phyloP scores from a whole-genome alignment of 1,139 yeast genomes.

The Yamadazyma dendronema region DNA sequence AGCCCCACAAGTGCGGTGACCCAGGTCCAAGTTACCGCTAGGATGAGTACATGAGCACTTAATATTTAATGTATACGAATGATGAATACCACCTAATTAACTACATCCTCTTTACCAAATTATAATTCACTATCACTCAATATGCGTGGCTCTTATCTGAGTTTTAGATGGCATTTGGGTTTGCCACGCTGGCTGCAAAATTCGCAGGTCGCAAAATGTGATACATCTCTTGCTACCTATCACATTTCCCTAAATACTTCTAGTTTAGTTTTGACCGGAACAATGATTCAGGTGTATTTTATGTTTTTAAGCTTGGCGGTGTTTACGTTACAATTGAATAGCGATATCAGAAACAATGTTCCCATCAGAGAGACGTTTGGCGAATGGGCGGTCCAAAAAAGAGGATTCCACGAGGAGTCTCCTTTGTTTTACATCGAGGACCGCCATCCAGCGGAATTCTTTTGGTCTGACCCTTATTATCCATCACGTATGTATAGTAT shows the following conservation, averaged over 20 bases:
- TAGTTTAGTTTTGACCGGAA: not conserved
- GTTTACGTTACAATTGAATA: too few species aligned
- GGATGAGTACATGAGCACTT: conserved; percentile 34
- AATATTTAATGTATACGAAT: conserved; percentile 1
- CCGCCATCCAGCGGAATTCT: conserved; percentile 25
- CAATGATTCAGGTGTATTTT: too few species aligned
- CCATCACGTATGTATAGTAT: conserved; percentile 34
- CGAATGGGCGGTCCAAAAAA: conserved; percentile 16
- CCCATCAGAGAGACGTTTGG: not conserved
- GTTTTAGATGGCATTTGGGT: too few species aligned
- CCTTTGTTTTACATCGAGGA: conserved; percentile 30
- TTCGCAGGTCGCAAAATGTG: too few species aligned
- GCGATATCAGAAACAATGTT: conserved; percentile 1
- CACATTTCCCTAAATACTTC: not conserved
- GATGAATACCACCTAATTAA: too few species aligned
- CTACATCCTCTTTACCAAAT: too few species aligned
- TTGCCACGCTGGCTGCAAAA: not conserved
- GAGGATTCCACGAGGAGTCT: conserved; percentile 37
- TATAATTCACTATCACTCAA: too few species aligned
- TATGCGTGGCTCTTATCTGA: too few species aligned
- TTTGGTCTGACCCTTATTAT: conserved; percentile 29
- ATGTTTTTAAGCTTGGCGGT: too few species aligned
- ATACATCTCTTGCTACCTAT: not conserved
- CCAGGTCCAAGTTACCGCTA: conserved; percentile 46
- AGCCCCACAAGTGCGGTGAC: conserved; percentile 44